These are phyloP conservation scores for Rhynchosporium agropyri DNA, from an alignment of 2,329 filamentous ascomycete species.

Conservation along the genomic window DNA sequence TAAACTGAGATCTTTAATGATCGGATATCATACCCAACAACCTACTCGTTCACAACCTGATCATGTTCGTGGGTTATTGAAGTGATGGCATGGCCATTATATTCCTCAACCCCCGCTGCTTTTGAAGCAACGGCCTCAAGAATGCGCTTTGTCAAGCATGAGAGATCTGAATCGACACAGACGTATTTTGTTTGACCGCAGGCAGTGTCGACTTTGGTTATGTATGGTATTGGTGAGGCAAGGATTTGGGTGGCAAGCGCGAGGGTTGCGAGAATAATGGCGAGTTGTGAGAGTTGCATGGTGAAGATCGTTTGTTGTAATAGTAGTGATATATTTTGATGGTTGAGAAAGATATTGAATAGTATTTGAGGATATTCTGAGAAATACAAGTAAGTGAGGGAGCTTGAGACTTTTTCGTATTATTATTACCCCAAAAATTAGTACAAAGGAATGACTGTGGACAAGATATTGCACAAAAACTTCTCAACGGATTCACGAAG, in stretches of 20 bases:
- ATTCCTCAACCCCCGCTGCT: not conserved
- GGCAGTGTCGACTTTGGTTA: constrained; percentile 5
- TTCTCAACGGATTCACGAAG: not conserved
- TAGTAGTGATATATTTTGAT: too few species aligned
- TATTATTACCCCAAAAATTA: not conserved
- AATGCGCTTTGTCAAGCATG: constrained; percentile 12
- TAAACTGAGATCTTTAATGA: too few species aligned
- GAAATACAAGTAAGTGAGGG: not conserved
- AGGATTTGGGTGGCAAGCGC: constrained; percentile 1
- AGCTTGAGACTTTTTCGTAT: not conserved
- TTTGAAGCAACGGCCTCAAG: not conserved
- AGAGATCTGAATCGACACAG: constrained; percentile 15
- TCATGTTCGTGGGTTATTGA: not conserved
- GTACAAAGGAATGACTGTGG: constrained; percentile 2
- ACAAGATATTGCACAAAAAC: not conserved
- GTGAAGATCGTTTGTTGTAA: not conserved
- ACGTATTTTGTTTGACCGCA: constrained; percentile 13
- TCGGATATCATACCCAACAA: not conserved
- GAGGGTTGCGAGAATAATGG: constrained; percentile 7
- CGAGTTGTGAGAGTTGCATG: constrained; percentile 12
- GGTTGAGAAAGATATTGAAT: too few species aligned
- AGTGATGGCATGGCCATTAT: constrained; percentile 9
- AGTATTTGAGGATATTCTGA: too few species aligned
- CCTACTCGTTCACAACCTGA: constrained; percentile 6
- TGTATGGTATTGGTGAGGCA: constrained; percentile 10